phyloP scores from a whole-genome alignment of 257 asterid species.

The Solanum ahanhuiri region DNA sequence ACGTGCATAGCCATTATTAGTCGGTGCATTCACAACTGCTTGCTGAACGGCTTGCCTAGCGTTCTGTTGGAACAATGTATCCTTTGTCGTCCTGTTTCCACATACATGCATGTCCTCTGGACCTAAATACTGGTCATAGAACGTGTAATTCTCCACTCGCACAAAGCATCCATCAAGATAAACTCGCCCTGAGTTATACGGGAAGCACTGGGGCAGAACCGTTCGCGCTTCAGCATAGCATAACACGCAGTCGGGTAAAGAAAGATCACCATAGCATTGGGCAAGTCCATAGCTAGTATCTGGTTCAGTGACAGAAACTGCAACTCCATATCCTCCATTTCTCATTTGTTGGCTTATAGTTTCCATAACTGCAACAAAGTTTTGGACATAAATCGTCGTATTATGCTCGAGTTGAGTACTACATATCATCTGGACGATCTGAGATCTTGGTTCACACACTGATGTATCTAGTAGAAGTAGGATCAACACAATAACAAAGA shows the following conservation, averaged over 20 bases:
- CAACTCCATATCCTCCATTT: conserved; percentile 1
- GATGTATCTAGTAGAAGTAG: not conserved
- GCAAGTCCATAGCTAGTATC: not conserved
- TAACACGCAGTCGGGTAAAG: conserved; percentile 1
- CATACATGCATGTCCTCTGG: too few species aligned
- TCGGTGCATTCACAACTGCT: too few species aligned
- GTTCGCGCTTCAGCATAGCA: conserved; percentile 14
- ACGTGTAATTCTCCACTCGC: accelerated
- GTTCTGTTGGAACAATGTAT: too few species aligned
- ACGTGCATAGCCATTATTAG: too few species aligned
- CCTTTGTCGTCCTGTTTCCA: too few species aligned
- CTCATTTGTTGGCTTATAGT: not conserved
- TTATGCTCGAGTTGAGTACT: too few species aligned
- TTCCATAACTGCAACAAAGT: not conserved
- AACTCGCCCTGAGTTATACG: not conserved
- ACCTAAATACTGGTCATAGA: too few species aligned
- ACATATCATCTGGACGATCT: not conserved
- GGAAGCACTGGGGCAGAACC: not conserved
- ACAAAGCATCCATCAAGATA: too few species aligned
- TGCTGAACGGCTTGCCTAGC: too few species aligned
- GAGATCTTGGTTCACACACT: not conserved
- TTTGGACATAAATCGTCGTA: not conserved
- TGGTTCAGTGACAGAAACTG: not conserved
- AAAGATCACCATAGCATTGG: conserved; percentile 23
- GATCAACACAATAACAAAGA: not conserved